Percentiles rank a stretch among this genome's conserved stretches.
These are phyloP conservation scores for Backusella tuberculispora DNA, from an alignment of 192 early-diverging fungal species.

Conservation along the genomic window DNA sequence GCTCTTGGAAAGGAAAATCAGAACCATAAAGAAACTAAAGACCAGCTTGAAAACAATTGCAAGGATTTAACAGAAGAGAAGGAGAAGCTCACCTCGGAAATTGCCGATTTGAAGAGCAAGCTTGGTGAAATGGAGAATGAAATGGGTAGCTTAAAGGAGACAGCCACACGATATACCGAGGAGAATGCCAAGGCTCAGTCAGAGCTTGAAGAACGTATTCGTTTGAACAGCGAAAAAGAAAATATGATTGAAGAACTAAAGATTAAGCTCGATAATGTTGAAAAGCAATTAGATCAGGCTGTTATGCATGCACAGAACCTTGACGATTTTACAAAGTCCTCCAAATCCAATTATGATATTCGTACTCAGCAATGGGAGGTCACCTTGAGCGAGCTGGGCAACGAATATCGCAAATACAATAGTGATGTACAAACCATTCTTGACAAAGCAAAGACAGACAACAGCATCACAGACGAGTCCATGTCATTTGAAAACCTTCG, in stretches of 20 bases:
- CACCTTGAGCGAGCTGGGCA: background rate
- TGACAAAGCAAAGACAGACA: background rate
- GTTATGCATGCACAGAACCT: background rate
- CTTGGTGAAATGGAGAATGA: slow-evolving; percentile 12
- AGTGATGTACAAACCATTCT: background rate
- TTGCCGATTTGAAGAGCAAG: background rate
- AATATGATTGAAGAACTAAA: background rate
- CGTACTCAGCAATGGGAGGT: background rate
- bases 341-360: background rate
- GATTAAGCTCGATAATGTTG: background rate
- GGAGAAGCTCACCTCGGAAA: background rate
- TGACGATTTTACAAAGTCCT: background rate
- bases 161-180: background rate
- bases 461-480: background rate
- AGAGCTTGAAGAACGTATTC: background rate
- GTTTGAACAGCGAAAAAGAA: background rate
- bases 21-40: background rate
- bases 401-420: background rate
- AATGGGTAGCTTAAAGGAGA: background rate
- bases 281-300: background rate
- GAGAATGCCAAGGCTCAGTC: background rate
- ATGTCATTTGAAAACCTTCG: background rate
- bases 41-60: background rate
- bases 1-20: background rate
- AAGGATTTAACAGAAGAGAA: background rate